A percentile compares a stretch with the other conserved stretches of the same genome.
These are phyloP conservation scores for Astrothelium macrocarpum DNA, from an alignment of 495 filamentous ascomycete genomes.

Conservation along the genomic window DNA sequence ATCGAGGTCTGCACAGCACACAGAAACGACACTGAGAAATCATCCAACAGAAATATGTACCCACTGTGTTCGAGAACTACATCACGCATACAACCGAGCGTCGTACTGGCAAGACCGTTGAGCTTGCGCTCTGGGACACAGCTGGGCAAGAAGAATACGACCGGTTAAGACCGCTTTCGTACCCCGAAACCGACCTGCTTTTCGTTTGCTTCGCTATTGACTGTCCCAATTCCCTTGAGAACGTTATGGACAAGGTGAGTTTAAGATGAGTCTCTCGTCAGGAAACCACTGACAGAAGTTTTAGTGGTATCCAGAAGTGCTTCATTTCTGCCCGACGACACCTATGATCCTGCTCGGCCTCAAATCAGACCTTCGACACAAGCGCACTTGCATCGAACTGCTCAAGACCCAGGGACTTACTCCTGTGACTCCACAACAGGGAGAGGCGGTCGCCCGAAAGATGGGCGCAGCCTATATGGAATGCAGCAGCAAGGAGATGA, in stretches of 20 bases:
- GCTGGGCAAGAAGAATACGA: constrained; percentile 99
- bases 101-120: constrained; percentile 80
- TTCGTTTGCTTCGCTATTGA: constrained; percentile 99
- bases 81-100: constrained; percentile 90
- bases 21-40: constrained; percentile 9
- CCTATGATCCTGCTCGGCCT: constrained; percentile 90
- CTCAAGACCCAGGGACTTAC: constrained; percentile 96
- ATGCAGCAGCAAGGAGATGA: constrained; percentile 96
- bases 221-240: constrained; percentile 94
- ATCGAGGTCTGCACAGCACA: neutral
- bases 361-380: constrained; percentile 90
- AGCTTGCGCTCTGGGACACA: constrained; percentile 96
- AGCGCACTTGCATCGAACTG: constrained; percentile 92
- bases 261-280: neutral
- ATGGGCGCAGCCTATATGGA: constrained; percentile 96
- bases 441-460: constrained; percentile 70
- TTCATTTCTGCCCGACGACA: constrained; percentile 97
- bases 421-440: constrained; percentile 85
- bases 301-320: constrained; percentile 97
- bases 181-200: constrained; percentile 92
- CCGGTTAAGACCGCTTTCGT: constrained; percentile 85
- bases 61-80: constrained; percentile 98
- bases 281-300: constrained; percentile 10
- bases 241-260: constrained; percentile 94
- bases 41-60: constrained; percentile 86